Percentiles rank a stretch among this genome's conserved stretches.
Evolutionary conservation across 1,284 basidiomycete genomes (phyloP).

Genomic region (Ustilago shanxiensis): DNA sequence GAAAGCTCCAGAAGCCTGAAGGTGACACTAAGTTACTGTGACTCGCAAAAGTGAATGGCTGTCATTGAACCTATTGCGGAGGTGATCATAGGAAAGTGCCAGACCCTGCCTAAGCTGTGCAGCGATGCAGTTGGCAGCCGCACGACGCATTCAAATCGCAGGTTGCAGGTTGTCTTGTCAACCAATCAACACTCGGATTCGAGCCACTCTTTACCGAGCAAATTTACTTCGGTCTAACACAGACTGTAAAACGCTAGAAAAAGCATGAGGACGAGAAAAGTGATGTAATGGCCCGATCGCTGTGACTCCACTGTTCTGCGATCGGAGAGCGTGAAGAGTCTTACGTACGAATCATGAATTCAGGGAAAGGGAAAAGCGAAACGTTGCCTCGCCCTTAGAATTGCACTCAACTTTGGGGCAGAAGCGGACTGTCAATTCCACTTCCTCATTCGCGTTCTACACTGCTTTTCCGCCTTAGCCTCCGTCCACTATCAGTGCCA

Average conservation of each 20-base stretch:
- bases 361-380: background rate
- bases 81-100: slow-evolving; percentile 38
- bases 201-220: background rate
- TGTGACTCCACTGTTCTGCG: background rate
- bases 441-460: background rate
- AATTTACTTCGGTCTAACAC: slow-evolving; percentile 3
- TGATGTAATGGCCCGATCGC: slow-evolving; percentile 12
- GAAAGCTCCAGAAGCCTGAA: background rate
- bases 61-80: slow-evolving; percentile 21
- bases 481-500: background rate
- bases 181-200: slow-evolving; percentile 8
- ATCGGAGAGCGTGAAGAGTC: background rate
- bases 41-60: background rate
- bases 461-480: background rate
- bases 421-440: slow-evolving; percentile 24
- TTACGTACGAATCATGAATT: slow-evolving; percentile 7
- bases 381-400: slow-evolving; percentile 32
- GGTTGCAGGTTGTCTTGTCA: background rate
- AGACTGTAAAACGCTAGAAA: background rate
- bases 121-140: slow-evolving; percentile 13
- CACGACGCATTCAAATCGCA: background rate
- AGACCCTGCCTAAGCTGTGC: slow-evolving; percentile 40
- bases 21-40: too few species aligned
- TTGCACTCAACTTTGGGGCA: slow-evolving; percentile 41
- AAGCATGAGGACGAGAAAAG: background rate